Conservation (phyloP, 1,284 basidiomycete species). For the Moniliella sp. region DNA sequence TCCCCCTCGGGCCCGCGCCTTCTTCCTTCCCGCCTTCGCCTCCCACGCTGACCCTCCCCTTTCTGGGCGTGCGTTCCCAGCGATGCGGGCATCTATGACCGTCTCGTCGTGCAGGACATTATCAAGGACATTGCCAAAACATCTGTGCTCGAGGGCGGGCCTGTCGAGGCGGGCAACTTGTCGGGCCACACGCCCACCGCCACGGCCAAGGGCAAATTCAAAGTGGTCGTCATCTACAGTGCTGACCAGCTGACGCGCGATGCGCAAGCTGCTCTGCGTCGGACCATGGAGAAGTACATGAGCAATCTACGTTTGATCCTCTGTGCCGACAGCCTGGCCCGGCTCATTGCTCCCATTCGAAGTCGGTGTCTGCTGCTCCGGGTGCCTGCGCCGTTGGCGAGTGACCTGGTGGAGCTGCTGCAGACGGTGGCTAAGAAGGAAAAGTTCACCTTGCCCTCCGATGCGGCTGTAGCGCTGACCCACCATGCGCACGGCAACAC, state of each 20-base stretch:
- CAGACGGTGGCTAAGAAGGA: conserved; percentile 58
- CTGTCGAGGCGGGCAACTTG: no score
- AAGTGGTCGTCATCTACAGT: conserved; percentile 96
- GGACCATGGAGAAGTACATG: conserved; percentile 98
- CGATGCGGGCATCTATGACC: conserved; percentile 85
- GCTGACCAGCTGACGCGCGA: conserved; percentile 82
- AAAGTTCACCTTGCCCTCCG: conserved; percentile 55
- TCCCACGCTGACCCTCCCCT: neutral
- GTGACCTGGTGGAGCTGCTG: conserved; percentile 66
- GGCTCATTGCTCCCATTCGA: conserved; percentile 88
- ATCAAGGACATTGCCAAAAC: conserved; percentile 97
- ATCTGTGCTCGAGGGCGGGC: conserved; percentile 91
- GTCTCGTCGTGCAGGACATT: conserved; percentile 85
- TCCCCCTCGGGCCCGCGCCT: no score
- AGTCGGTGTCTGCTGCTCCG: conserved; percentile 79
- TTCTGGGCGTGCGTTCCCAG: conserved; percentile 36
- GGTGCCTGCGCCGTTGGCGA: conserved; percentile 61
- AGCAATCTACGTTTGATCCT: conserved; percentile 86
- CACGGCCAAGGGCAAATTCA: conserved; percentile 65
- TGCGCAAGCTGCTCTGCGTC: conserved; percentile 81
- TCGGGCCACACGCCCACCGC: conserved; percentile 82
- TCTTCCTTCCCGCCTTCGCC: neutral
- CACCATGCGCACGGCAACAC: conserved; percentile 69
- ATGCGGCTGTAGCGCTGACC: conserved; percentile 53
- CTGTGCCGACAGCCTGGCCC: conserved; percentile 87